Conservation (phyloP, 495 filamentous ascomycete species). For the Lophium mytilinum region DNA sequence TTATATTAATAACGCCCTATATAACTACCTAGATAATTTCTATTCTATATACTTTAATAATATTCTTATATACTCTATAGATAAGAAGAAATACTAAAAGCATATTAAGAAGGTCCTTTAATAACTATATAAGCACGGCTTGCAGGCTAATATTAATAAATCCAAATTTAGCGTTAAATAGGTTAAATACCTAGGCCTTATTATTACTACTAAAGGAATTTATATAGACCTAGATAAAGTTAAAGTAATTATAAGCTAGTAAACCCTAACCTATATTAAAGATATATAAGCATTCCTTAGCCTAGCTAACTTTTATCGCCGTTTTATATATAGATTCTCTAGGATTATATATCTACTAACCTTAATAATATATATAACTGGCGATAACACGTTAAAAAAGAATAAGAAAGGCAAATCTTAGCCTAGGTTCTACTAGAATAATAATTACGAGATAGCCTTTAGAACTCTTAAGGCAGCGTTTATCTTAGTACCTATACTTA, state of each 20-base stretch:
- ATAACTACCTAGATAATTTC: neutral
- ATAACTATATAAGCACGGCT: neutral
- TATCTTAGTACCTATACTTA: neutral
- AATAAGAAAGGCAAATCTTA: constrained; percentile 6
- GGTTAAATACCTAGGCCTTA: constrained; percentile 30
- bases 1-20: too few relatives aligned
- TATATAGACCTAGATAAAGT: constrained; percentile 28
- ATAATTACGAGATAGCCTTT: neutral
- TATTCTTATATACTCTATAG: too few relatives aligned
- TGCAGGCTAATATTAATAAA: too few relatives aligned
- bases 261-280: constrained; percentile 23
- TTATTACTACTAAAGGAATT: constrained; percentile 24
- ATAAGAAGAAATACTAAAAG: neutral
- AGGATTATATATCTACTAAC: constrained; percentile 5
- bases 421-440: neutral
- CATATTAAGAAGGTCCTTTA: neutral
- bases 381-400: too few relatives aligned
- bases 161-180: constrained; percentile 29
- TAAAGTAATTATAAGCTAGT: too few relatives aligned
- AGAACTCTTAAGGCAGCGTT: neutral
- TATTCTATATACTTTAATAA: too few relatives aligned
- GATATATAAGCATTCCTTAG: too few relatives aligned
- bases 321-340: constrained; percentile 20
- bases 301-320: too few relatives aligned
- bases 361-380: constrained; percentile 7